These are phyloP conservation scores for Hygrophorus russula DNA, from an alignment of 768 basidiomycete species.

Conservation along the genomic window DNA sequence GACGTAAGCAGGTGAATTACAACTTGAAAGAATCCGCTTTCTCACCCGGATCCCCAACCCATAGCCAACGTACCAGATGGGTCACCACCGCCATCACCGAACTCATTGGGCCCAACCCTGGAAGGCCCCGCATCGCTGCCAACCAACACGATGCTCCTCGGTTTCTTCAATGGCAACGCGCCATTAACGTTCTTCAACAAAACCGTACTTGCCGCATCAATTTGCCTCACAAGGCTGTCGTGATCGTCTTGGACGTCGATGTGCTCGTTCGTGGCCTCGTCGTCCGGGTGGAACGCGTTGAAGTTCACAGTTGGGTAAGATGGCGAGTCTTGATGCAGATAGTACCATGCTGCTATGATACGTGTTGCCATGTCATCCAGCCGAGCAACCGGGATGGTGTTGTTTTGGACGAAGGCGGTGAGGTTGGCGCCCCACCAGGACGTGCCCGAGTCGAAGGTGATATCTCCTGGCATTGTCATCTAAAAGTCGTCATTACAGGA, in stretches of 20 bases:
- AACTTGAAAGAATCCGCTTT: background rate
- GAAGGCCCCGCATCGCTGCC: conserved; percentile 61
- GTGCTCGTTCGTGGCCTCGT: conserved; percentile 44
- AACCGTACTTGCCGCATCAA: conserved; percentile 65
- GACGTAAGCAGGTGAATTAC: background rate
- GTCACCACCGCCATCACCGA: conserved; percentile 46
- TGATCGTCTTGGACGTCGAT: conserved; percentile 67
- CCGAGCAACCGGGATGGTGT: conserved; percentile 52
- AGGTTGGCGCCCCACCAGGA: conserved; percentile 63
- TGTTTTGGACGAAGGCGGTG: conserved; percentile 57
- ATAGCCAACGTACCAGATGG: conserved; percentile 61
- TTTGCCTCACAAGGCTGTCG: conserved; percentile 51
- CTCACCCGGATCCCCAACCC: conserved; percentile 83
- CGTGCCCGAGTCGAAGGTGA: conserved; percentile 34
- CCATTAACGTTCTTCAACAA: conserved; percentile 60
- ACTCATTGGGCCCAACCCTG: conserved; percentile 59
- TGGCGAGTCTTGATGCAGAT: conserved; percentile 50
- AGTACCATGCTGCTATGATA: conserved; percentile 63
- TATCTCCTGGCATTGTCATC: conserved; percentile 63
- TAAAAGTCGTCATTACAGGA: conserved; percentile 13
- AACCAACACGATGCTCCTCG: conserved; percentile 46
- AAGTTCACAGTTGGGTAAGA: conserved; percentile 62
- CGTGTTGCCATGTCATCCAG: conserved; percentile 78
- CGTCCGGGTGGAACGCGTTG: conserved; percentile 45
- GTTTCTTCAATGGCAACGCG: conserved; percentile 46